Evolutionary conservation across 306 rosid genomes (phyloP).

Genomic region (Prunus kanzakura): DNA sequence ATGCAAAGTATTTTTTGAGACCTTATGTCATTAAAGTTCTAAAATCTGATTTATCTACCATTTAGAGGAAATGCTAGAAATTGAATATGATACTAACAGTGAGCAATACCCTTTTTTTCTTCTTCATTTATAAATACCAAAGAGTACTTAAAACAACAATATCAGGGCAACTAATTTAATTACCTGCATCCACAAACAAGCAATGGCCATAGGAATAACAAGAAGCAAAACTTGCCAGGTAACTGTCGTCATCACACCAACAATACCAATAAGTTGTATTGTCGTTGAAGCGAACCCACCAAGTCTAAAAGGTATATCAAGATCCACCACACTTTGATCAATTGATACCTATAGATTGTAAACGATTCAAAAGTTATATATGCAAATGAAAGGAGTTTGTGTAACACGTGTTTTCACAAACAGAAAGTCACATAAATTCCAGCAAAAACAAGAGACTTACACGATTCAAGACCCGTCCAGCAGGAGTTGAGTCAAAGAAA

Average conservation of each 20-base stretch:
- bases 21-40: not conserved
- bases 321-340: slow-evolving; percentile 98
- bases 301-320: slow-evolving; percentile 95
- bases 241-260: slow-evolving; percentile 82
- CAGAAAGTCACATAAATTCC: not conserved
- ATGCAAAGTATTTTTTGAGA: not conserved
- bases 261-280: slow-evolving; percentile 88
- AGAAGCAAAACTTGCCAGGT: slow-evolving; percentile 96
- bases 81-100: not conserved
- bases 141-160: slow-evolving; percentile 3
- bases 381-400: slow-evolving; percentile 12
- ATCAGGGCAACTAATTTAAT: not conserved
- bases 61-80: not conserved
- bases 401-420: not conserved
- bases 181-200: slow-evolving; percentile 99
- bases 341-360: slow-evolving; percentile 64
- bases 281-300: slow-evolving; percentile 95
- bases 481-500: slow-evolving; percentile 95
- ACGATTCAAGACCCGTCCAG: slow-evolving; percentile 94
- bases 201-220: slow-evolving; percentile 83
- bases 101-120: not conserved
- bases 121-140: not conserved
- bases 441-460: slow-evolving; percentile 39
- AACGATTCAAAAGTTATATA: slow-evolving; percentile 24
- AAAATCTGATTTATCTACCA: not conserved